phyloP scores from a whole-genome alignment of 2,329 filamentous ascomycete genomes.

The Penicillium sp. region DNA sequence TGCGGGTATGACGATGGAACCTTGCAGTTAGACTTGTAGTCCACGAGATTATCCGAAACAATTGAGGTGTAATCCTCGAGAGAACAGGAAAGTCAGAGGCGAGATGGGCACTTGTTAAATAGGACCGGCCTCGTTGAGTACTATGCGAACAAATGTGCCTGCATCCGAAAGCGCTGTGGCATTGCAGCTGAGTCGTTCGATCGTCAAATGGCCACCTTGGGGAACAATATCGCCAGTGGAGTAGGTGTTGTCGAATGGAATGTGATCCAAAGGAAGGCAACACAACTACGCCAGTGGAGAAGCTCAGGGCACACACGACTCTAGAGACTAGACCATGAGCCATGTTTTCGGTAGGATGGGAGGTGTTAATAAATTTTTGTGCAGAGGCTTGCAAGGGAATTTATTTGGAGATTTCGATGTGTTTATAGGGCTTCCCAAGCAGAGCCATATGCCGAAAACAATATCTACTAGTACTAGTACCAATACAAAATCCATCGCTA shows the following conservation, averaged over 20 bases:
- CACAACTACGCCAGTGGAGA: constrained; percentile 1
- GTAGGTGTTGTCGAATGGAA: constrained; percentile 23
- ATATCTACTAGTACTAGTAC: no score
- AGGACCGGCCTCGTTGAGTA: constrained; percentile 30
- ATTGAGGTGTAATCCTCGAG: constrained; percentile 10
- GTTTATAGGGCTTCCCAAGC: constrained; percentile 10
- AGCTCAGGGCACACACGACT: not conserved
- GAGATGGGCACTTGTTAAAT: constrained; percentile 16
- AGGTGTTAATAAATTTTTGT: not conserved
- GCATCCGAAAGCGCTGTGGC: constrained; percentile 14
- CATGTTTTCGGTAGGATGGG: constrained; percentile 28
- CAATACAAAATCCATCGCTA: no score
- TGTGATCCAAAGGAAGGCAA: constrained; percentile 19
- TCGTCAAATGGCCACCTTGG: constrained; percentile 25
- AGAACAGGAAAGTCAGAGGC: constrained; percentile 20
- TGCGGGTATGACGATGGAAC: constrained; percentile 18
- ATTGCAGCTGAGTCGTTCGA: constrained; percentile 28
- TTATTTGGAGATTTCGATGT: no score
- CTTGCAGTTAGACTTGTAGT: constrained; percentile 13
- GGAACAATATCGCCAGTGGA: constrained; percentile 25
- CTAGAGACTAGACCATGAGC: constrained; percentile 28
- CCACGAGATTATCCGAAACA: constrained; percentile 7
- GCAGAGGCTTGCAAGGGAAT: not conserved
- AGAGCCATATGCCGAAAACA: no score
- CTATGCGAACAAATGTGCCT: constrained; percentile 24